phyloP scores from a whole-genome alignment of 2,329 filamentous ascomycete genomes.

The Epichloe uncinata region DNA sequence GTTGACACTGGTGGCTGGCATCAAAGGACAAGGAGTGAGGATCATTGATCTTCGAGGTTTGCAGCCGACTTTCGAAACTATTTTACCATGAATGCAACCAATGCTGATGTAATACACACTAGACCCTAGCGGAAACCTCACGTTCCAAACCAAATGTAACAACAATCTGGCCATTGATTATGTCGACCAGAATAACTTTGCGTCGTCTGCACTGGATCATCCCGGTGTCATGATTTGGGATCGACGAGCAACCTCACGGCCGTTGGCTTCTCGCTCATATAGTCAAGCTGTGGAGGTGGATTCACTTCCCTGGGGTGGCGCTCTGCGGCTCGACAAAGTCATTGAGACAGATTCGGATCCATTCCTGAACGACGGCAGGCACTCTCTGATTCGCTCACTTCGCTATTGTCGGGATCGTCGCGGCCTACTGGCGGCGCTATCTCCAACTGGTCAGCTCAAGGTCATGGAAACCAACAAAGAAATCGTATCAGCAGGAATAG shows the following conservation, averaged over 20 bases:
- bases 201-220: slow-evolving; percentile 63
- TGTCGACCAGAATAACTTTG: slow-evolving; percentile 70
- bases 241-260: slow-evolving; percentile 45
- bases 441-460: slow-evolving; percentile 49
- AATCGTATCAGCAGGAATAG: slow-evolving; percentile 23
- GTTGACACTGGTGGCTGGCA: slow-evolving; percentile 60
- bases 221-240: slow-evolving; percentile 70
- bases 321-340: slow-evolving; percentile 41
- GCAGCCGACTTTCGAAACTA: background rate
- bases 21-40: slow-evolving; percentile 60
- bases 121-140: slow-evolving; percentile 39
- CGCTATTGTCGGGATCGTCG: slow-evolving; percentile 50
- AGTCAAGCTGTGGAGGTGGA: slow-evolving; percentile 46
- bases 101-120: slow-evolving; percentile 10
- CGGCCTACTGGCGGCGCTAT: slow-evolving; percentile 47
- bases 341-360: slow-evolving; percentile 42
- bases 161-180: slow-evolving; percentile 69
- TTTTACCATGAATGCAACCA: background rate
- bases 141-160: slow-evolving; percentile 53
- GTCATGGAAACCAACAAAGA: slow-evolving; percentile 46
- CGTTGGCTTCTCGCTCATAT: slow-evolving; percentile 40
- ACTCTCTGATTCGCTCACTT: slow-evolving; percentile 48
- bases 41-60: slow-evolving; percentile 68
- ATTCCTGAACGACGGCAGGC: slow-evolving; percentile 38
- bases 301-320: slow-evolving; percentile 48